Evolutionary conservation across 2,329 filamentous ascomycete species (phyloP).

Genomic region (Venturia aucupariae): DNA sequence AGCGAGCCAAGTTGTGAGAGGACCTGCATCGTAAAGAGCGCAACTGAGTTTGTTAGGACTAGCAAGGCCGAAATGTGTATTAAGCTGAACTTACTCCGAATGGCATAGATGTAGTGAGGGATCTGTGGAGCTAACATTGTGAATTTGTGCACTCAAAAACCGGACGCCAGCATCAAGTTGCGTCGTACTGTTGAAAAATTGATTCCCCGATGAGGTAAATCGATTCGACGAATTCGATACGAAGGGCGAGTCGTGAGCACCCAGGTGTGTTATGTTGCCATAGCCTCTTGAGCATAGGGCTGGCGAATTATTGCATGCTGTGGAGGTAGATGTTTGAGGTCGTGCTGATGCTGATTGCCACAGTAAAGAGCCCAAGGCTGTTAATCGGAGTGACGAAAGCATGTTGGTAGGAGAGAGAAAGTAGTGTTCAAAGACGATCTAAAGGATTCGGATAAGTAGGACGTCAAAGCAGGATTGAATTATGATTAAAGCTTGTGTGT

Average conservation of each 20-base stretch:
- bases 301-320: slow-evolving; percentile 74
- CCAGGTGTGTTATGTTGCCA: slow-evolving; percentile 68
- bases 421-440: background rate
- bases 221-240: slow-evolving; percentile 53
- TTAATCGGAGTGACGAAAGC: background rate
- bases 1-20: slow-evolving; percentile 53
- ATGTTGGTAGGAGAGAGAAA: background rate
- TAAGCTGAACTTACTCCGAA: slow-evolving; percentile 33
- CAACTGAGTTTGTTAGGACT: slow-evolving; percentile 33
- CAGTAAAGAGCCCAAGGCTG: background rate
- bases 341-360: slow-evolving; percentile 20
- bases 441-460: background rate
- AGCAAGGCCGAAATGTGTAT: background rate
- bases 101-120: slow-evolving; percentile 59
- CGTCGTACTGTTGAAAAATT: slow-evolving; percentile 62
- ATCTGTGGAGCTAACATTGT: slow-evolving; percentile 41
- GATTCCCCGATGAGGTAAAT: slow-evolving; percentile 59
- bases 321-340: slow-evolving; percentile 15
- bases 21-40: slow-evolving; percentile 58
- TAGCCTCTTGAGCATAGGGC: slow-evolving; percentile 62
- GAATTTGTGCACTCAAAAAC: slow-evolving; percentile 63
- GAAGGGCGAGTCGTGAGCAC: slow-evolving; percentile 67
- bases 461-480: background rate
- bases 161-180: slow-evolving; percentile 64
- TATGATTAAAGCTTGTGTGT: background rate